A percentile compares a stretch with the other conserved stretches of the same genome.
These are phyloP conservation scores for Pseudozyma sp. DNA, from an alignment of 1,284 basidiomycete species.

Conservation along the genomic window DNA sequence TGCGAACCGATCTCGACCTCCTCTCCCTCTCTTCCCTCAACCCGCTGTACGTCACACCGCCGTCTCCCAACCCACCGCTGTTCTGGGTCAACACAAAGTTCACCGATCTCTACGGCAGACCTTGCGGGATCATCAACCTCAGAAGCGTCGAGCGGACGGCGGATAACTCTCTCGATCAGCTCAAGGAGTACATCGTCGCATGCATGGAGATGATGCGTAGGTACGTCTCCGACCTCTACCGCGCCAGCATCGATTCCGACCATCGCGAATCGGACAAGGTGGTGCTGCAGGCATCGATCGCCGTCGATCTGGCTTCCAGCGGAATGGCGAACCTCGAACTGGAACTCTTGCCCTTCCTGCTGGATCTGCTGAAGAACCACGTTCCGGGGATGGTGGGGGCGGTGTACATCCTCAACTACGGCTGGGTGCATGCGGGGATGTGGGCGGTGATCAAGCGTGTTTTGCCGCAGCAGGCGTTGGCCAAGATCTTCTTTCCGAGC, in stretches of 20 bases:
- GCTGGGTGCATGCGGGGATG: constrained; percentile 81
- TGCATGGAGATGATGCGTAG: constrained; percentile 64
- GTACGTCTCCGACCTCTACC: constrained; percentile 54
- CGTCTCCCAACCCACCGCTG: constrained; percentile 55
- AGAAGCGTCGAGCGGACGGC: constrained; percentile 58
- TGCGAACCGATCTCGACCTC: constrained; percentile 58
- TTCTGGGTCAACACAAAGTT: constrained; percentile 65
- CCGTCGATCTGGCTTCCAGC: constrained; percentile 53
- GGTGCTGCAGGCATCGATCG: constrained; percentile 57
- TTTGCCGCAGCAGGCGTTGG: constrained; percentile 77
- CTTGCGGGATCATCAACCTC: constrained; percentile 61
- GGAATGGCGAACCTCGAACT: constrained; percentile 66
- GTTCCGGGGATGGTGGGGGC: constrained; percentile 64
- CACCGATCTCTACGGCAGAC: constrained; percentile 59
- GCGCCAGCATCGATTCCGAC: constrained; percentile 8
- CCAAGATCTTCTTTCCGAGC: constrained; percentile 80
- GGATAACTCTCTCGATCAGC: constrained; percentile 57
- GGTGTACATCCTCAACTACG: constrained; percentile 83
- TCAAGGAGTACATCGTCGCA: constrained; percentile 66
- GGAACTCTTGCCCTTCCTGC: constrained; percentile 64
- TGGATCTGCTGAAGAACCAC: constrained; percentile 67
- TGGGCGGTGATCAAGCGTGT: constrained; percentile 82
- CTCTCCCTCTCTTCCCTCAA: constrained; percentile 52
- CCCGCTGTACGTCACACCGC: constrained; percentile 60
- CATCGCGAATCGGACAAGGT: not conserved